Base-by-base conservation (phyloP, 2,329 filamentous ascomycete species). In the Xylariaceae sp. region DNA sequence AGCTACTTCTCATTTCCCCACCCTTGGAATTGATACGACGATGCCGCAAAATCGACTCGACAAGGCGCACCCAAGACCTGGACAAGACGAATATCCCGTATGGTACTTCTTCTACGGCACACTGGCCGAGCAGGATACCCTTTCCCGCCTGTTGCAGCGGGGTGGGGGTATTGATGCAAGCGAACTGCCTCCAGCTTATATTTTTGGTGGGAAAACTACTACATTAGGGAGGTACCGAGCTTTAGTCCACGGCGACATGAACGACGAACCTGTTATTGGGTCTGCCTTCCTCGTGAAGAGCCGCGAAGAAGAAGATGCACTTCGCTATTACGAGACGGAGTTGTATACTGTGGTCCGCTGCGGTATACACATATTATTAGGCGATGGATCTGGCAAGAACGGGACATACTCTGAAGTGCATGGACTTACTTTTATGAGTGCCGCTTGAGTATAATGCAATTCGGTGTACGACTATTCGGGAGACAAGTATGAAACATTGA, bases 61-160 rank as follows among this genome's bases (percentile, higher is more conserved):
- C 6, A 20, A 17, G 1, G 22, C 29, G 37, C n/a, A 44, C 11
- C 34, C 43, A 14, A 27, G 19, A 5, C 54, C 50, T 2, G 21
- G 44, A 4, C 52, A 49, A 29, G 33, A 38, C 22, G 36, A 57
- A 35, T 56, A 50, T 33, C 61, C 58, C 0, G 64, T 73, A 1
- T 69, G 62, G 60, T 71, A 71, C 48, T 72, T 71, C 54, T 70
- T 71, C 49, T 71, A 72, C 48, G 66, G 67, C 11, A 70, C 63
- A 1, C 56, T 71, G 2, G 62, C 55, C 1, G 56, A 67, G 8
- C 40, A 58, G 0, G 44, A 41, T 0, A 46, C 67, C 5, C 60
- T 72, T 2, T 44, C 42, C 7, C 53, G 59, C 14, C 59, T 70
- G 1, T 50, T 70, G 10, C 52, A 53, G 4, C 16, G 17, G 5